Percentiles rank a stretch among this genome's conserved stretches.
Evolutionary conservation across 2,329 filamentous ascomycete species (phyloP).

Genomic region (Epichloe brachyelytri): DNA sequence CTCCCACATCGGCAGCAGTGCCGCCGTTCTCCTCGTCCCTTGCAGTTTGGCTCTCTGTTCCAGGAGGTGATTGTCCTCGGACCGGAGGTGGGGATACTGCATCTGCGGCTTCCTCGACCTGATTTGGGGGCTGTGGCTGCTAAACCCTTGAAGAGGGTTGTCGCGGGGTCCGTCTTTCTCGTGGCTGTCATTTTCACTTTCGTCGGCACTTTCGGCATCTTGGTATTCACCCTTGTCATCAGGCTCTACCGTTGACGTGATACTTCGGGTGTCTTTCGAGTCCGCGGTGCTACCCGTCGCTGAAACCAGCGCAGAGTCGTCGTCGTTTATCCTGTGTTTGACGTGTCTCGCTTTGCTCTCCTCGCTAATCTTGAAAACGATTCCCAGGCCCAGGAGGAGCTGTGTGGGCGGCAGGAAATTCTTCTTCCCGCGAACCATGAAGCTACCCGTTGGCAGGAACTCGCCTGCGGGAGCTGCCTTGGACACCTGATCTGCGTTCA

Average conservation of each 20-base stretch:
- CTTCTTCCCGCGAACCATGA: constrained; percentile 75
- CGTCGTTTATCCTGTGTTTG: constrained; percentile 42
- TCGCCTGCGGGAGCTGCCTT: constrained; percentile 74
- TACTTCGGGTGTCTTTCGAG: constrained; percentile 8
- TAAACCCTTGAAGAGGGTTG: constrained; percentile 24
- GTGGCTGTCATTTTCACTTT: constrained; percentile 15
- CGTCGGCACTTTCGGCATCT: constrained; percentile 15
- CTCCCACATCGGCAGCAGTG: neutral
- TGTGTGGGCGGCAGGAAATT: constrained; percentile 83
- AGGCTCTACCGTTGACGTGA: constrained; percentile 11
- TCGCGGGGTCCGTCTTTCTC: constrained; percentile 18
- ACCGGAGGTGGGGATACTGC: constrained; percentile 14
- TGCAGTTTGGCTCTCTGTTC: neutral
- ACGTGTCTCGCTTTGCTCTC: constrained; percentile 72
- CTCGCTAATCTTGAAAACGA: constrained; percentile 81
- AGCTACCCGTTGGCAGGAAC: constrained; percentile 64
- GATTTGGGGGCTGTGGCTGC: constrained; percentile 12
- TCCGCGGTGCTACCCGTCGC: constrained; percentile 6
- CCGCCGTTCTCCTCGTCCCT: neutral
- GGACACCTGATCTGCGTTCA: constrained; percentile 75
- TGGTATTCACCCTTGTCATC: constrained; percentile 14
- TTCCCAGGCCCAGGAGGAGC: constrained; percentile 72
- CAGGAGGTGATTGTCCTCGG: constrained; percentile 7
- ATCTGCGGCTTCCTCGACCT: constrained; percentile 14
- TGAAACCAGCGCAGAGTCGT: constrained; percentile 8